Base-by-base conservation (phyloP, 1,284 basidiomycete genomes). In the Leccinum subrobustum region DNA sequence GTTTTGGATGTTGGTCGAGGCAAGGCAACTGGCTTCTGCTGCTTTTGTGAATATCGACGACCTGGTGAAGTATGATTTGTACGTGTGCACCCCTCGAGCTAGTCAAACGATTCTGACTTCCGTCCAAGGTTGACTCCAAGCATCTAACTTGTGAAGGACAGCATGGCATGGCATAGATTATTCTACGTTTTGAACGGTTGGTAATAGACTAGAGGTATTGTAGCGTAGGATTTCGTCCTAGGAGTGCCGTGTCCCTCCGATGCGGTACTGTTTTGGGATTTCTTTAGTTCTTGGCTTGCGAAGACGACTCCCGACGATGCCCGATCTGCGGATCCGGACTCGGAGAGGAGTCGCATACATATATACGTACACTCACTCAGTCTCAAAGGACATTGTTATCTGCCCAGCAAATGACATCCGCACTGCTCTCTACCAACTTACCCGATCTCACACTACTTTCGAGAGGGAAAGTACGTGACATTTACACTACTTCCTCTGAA, bases 1-100 rank as follows among this genome's bases (percentile, higher is more conserved):
- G 91, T 80, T 95, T 48, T 97, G 95, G 95, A 83, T 96, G 18
- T 94, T 88, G 85, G 80, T 95, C 57, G 95, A 98, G 77, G 93
- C 93, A 12, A 83, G 95, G 60, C 87, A 92, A 62, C 80, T 96
- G 57, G 92, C 91, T n/a, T 86, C 88, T 2, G 80, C 89, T 7
- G 88, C 90, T 2, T 81, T 90, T 48, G 83, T 88, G 56, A 87
- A 93, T 66, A 84, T 86, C 23, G 91, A 97, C 67, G 88, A 95
- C 55, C 75, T 92, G 59, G 78, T 93, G 25, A 88, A 85, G 75
- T 88, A 89, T 73, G 91, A 91, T 73, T 85, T 84, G 91, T 91
- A 69, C 65, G 88, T 74, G 23, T 23, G n/a, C 51, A 31, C 18
- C 48, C 50, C 20, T 54, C 8, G 31, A 27, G 27, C 23, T 51